A percentile compares a stretch with the other conserved stretches of the same genome.
Evolutionary conservation across 2,329 filamentous ascomycete genomes (phyloP).

Genomic region (Metarhizium guizhouense): DNA sequence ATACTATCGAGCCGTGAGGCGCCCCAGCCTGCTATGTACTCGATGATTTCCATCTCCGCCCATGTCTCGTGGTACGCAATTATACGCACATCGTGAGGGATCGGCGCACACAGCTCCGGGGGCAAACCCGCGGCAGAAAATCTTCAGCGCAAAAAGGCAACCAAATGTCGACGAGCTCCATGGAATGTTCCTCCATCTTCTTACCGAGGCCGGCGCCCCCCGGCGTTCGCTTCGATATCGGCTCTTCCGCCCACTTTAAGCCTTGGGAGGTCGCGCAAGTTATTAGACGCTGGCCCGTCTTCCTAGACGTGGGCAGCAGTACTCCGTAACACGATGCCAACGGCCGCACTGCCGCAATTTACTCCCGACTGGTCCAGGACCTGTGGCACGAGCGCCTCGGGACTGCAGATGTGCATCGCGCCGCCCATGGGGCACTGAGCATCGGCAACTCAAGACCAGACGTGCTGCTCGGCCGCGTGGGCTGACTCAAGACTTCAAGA

Average conservation of each 20-base stretch:
- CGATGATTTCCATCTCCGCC: too few species aligned
- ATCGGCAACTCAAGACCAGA: not conserved
- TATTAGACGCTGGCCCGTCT: not conserved
- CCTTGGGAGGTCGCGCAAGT: not conserved
- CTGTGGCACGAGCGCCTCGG: not conserved
- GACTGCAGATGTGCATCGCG: not conserved
- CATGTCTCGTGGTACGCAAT: too few species aligned
- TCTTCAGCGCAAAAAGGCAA: too few species aligned
- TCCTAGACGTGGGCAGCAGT: not conserved
- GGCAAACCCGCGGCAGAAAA: too few species aligned
- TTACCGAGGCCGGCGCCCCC: not conserved
- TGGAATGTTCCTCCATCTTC: not conserved
- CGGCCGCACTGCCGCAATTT: not conserved
- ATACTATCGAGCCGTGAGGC: too few species aligned
- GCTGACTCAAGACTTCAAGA: not conserved
- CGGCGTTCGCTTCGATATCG: not conserved
- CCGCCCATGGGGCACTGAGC: not conserved
- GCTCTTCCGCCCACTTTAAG: not conserved
- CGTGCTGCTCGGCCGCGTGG: not conserved
- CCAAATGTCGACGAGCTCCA: not conserved
- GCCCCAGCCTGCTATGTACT: too few species aligned
- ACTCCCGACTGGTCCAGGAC: not conserved
- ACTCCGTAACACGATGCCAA: not conserved
- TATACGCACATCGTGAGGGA: too few species aligned
- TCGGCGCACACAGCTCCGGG: too few species aligned